Conservation (phyloP, 768 basidiomycete genomes). For the Lactarius vividus region DNA sequence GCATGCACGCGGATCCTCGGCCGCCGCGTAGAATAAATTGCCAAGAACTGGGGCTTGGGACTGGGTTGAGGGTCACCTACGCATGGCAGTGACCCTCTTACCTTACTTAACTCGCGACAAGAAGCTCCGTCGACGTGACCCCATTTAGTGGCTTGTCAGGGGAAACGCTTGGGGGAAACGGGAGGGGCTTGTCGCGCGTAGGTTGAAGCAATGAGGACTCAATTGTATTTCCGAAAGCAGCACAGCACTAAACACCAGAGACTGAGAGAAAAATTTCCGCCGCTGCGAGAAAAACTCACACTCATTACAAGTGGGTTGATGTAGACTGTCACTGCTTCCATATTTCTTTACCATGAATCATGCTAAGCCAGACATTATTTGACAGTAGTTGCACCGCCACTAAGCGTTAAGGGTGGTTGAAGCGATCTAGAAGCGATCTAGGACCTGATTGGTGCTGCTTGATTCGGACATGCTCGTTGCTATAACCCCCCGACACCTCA, state of each 20-base stretch:
- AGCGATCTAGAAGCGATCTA: no score
- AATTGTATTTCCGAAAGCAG: neutral
- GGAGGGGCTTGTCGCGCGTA: conserved; percentile 2
- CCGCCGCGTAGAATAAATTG: conserved; percentile 2
- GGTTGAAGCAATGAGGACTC: neutral
- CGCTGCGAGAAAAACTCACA: neutral
- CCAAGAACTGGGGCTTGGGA: neutral
- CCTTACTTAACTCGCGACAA: neutral
- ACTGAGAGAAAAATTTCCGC: neutral
- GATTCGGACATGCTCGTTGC: conserved; percentile 21
- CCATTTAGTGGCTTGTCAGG: conserved; percentile 15
- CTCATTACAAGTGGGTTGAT: neutral
- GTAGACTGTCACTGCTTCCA: neutral
- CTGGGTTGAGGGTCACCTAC: neutral
- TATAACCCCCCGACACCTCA: conserved; percentile 22
- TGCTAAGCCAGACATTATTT: neutral
- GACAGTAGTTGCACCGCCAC: conserved; percentile 23
- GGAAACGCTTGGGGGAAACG: no score
- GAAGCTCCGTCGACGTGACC: conserved; percentile 3
- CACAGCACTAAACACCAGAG: neutral
- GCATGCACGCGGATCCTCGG: conserved; percentile 2
- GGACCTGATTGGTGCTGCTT: no score
- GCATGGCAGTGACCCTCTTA: neutral
- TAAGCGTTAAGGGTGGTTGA: conserved; percentile 7
- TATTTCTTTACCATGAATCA: neutral